Conservation (phyloP, 192 early-diverging fungal genomes). For the Podila epicladia region DNA sequence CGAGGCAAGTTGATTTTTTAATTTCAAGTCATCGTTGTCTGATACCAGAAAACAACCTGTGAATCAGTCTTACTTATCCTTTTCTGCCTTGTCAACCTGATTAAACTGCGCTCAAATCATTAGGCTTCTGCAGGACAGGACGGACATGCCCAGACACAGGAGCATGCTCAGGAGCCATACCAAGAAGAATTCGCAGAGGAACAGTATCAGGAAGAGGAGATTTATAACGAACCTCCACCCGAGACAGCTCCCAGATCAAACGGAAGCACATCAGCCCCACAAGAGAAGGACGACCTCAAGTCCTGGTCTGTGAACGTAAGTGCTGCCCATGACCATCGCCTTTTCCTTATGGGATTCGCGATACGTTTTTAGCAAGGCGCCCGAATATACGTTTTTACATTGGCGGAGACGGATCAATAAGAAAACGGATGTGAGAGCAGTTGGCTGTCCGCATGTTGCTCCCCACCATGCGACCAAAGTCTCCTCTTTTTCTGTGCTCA, state of each 20-base stretch:
- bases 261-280: slow-evolving; percentile 14
- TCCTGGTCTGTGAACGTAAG: slow-evolving; percentile 62
- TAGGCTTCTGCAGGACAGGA: slow-evolving; percentile 49
- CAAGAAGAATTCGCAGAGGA: slow-evolving; percentile 38
- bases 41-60: too few species aligned
- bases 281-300: slow-evolving; percentile 53
- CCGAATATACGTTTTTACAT: background rate
- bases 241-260: slow-evolving; percentile 27
- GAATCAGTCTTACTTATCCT: background rate
- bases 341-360: too few species aligned
- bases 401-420: too few species aligned
- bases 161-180: slow-evolving; percentile 19
- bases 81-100: background rate
- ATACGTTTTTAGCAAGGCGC: background rate
- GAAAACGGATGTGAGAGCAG: too few species aligned
- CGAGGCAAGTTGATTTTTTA: slow-evolving; percentile 47
- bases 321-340: too few species aligned
- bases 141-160: slow-evolving; percentile 22
- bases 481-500: slow-evolving; percentile 3
- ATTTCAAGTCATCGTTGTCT: background rate
- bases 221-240: slow-evolving; percentile 10
- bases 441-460: background rate
- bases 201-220: slow-evolving; percentile 28
- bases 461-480: too few species aligned
- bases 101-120: background rate